phyloP scores from a whole-genome alignment of 805 yeast species.

The Saitoella complicata region DNA sequence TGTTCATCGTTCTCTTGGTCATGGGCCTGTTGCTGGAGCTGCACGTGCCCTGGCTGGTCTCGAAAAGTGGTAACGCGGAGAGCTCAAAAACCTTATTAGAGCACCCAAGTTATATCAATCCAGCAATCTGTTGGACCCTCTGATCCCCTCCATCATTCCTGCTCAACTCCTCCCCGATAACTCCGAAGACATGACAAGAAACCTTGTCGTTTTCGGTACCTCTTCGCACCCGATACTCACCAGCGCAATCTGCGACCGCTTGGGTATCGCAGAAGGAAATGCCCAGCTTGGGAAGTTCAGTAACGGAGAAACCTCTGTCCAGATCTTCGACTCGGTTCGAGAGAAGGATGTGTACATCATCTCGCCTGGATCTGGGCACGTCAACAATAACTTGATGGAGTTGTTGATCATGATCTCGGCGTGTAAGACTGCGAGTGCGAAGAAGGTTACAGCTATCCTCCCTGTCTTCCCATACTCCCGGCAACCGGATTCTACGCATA shows the following conservation, averaged over 20 bases:
- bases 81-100: too few relatives aligned
- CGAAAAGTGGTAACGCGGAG: too few relatives aligned
- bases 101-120: too few relatives aligned
- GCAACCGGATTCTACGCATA: slow-evolving; percentile 85
- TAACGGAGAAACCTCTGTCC: slow-evolving; percentile 89
- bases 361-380: slow-evolving; percentile 76
- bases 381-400: slow-evolving; percentile 75
- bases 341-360: slow-evolving; percentile 90
- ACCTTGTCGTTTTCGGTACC: slow-evolving; percentile 80
- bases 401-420: slow-evolving; percentile 75
- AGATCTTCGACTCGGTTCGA: slow-evolving; percentile 73
- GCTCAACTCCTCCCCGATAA: too few relatives aligned
- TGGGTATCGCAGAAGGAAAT: slow-evolving; percentile 57
- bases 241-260: slow-evolving; percentile 53
- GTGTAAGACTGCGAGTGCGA: slow-evolving; percentile 80
- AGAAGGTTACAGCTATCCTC: slow-evolving; percentile 73
- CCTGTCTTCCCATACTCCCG: slow-evolving; percentile 93
- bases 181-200: slow-evolving; percentile 36
- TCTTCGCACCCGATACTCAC: slow-evolving; percentile 74
- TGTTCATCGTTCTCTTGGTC: too few relatives aligned
- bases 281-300: slow-evolving; percentile 39
- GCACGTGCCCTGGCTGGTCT: too few relatives aligned
- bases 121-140: too few relatives aligned
- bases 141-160: too few relatives aligned
- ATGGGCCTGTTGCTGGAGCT: too few relatives aligned